Evolutionary conservation across 1,139 yeast species (phyloP), one percentile per base, ranked within the genome.

Genomic region (Saccharomyces hybrid): DNA sequence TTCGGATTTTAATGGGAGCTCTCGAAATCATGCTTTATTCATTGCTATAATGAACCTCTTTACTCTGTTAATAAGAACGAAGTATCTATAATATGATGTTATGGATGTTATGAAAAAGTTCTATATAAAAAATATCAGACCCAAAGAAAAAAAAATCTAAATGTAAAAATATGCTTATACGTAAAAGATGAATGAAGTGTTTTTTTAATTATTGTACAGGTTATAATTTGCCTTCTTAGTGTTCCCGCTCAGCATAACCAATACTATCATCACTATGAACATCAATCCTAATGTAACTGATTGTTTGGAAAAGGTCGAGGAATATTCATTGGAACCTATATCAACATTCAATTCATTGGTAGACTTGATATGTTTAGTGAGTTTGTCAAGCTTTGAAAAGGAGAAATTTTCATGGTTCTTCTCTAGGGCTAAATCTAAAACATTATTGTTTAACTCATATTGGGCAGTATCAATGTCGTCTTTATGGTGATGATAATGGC

Each of bases 361-460:
- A 8, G 31, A 34, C 32, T 46, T 9, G 31, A 14, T 14, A 16
- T 16, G 16, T 32, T 38, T 16, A 16, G 20, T 27, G n/a, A 20
- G 20, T 34, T 7, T 16, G n/a, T 47, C 34, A 8, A 16, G 5
- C 20, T 31, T 20, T 3, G 50, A 25, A 6, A 47, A 32, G 6
- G 31, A 27, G 20, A 7, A 20, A 7, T 38, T 38, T 11, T 14
- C 31, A 30, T 28, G 38, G 11, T 31, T 48, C 25, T 54, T 61
- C 48, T 55, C 57, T 5, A 59, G 51, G 11, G 67, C 67, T 20
- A 63, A 47, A 47, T 59, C 58, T 20, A 63, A 41, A 28, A 63
- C 48, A 47, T 60, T 59, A 16, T 16, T 38, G 23, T 38, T 16
- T 8, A 4, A 4, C 13, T 52, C 52, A 16, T 41, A 31, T 5